A percentile compares a stretch with the other conserved stretches of the same genome.
These are phyloP conservation scores for Hyphodiscus hymeniophilus DNA, from an alignment of 495 filamentous ascomycete species.

Conservation along the genomic window DNA sequence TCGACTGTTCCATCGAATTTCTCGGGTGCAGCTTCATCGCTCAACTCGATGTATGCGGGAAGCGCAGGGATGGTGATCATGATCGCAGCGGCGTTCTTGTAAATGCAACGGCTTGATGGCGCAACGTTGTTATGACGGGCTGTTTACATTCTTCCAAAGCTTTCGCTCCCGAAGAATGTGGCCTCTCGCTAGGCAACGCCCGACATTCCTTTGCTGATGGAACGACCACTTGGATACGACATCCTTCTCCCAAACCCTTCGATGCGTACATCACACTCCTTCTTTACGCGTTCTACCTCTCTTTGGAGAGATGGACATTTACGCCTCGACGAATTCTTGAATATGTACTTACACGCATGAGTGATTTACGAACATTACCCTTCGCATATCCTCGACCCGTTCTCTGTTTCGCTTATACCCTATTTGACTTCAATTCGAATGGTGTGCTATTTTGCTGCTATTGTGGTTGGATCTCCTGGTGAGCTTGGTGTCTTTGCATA, in stretches of 20 bases:
- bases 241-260: slow-evolving; percentile 22
- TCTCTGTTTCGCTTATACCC: slow-evolving; percentile 18
- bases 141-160: slow-evolving; percentile 1
- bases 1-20: slow-evolving; percentile 17
- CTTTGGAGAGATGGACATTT: slow-evolving; percentile 15
- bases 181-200: neutral
- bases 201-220: slow-evolving; percentile 14
- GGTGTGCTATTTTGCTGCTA: neutral
- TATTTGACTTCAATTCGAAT: neutral
- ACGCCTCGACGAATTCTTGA: slow-evolving; percentile 16
- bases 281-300: slow-evolving; percentile 17
- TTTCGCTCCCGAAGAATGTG: neutral
- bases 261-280: slow-evolving; percentile 21
- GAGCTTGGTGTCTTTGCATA: slow-evolving; percentile 5
- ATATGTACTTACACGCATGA: slow-evolving; percentile 1
- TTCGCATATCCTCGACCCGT: neutral
- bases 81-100: slow-evolving; percentile 36
- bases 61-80: slow-evolving; percentile 35
- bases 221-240: slow-evolving; percentile 36
- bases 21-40: slow-evolving; percentile 27
- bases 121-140: neutral
- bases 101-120: slow-evolving; percentile 8
- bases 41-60: slow-evolving; percentile 31
- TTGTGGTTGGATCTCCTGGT: neutral
- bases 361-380: neutral